Conservation (phyloP, 1,139 yeast species). For the Taphrina flavorubra region DNA sequence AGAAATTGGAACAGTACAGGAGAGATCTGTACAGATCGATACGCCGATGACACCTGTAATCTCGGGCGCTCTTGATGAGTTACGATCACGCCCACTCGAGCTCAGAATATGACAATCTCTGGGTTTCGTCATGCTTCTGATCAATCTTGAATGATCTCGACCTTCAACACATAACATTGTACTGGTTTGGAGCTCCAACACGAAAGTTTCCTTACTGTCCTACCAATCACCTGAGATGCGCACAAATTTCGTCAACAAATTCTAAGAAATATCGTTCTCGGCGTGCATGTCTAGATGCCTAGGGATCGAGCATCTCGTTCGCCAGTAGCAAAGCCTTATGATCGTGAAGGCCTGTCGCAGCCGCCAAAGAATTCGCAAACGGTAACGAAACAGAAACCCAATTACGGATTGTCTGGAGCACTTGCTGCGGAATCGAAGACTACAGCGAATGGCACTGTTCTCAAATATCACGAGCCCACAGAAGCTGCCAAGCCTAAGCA, state of each 20-base stretch:
- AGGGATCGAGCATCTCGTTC: conserved; percentile 1
- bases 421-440: conserved; percentile 57
- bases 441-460: conserved; percentile 52
- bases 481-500: conserved; percentile 54
- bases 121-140: no score
- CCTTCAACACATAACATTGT: no score
- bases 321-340: not conserved
- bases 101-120: no score
- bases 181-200: no score
- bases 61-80: no score
- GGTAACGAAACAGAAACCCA: conserved; percentile 51
- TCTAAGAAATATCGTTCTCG: not conserved
- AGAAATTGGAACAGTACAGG: conserved; percentile 10
- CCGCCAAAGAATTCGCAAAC: not conserved
- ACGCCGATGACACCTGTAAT: not conserved
- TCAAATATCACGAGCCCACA: conserved; percentile 58
- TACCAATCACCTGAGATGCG: no score
- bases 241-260: no score
- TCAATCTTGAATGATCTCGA: no score
- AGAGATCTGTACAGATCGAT: conserved; percentile 26
- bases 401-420: conserved; percentile 58
- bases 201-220: no score
- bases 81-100: no score
- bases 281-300: conserved; percentile 1
- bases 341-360: not conserved